Conservation (phyloP, 768 basidiomycete genomes). For the Hericium coralloides region DNA sequence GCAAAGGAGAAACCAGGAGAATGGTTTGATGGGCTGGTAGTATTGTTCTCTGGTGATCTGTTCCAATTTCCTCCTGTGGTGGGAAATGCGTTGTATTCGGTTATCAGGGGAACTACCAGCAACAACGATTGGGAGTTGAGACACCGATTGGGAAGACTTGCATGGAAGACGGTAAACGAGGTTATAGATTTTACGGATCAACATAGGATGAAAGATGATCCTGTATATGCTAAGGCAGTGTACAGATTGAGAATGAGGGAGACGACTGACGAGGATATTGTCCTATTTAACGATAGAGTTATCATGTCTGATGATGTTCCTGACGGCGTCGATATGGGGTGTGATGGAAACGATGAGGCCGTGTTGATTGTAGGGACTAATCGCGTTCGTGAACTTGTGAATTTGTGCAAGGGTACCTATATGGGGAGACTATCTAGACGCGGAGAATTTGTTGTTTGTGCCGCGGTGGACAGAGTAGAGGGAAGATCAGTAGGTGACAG, state of each 20-base stretch:
- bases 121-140: neutral
- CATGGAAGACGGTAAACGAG: neutral
- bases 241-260: neutral
- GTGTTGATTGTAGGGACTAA: neutral
- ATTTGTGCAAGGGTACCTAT: too few species aligned
- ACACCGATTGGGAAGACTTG: neutral
- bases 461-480: too few species aligned
- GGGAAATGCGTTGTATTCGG: slow-evolving; percentile 19
- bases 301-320: neutral
- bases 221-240: neutral
- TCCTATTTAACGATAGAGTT: neutral
- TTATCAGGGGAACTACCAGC: slow-evolving; percentile 8
- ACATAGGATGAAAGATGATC: neutral
- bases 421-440: too few species aligned
- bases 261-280: neutral
- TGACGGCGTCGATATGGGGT: neutral
- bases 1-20: slow-evolving; percentile 11
- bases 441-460: too few species aligned
- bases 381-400: too few species aligned
- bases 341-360: neutral
- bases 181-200: neutral
- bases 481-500: too few species aligned
- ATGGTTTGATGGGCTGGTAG: slow-evolving; percentile 22
- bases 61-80: slow-evolving; percentile 25
- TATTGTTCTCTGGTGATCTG: slow-evolving; percentile 28